Evolutionary conservation across 2,329 filamentous ascomycete species (phyloP).

Genomic region (Exserohilum rostratum): DNA sequence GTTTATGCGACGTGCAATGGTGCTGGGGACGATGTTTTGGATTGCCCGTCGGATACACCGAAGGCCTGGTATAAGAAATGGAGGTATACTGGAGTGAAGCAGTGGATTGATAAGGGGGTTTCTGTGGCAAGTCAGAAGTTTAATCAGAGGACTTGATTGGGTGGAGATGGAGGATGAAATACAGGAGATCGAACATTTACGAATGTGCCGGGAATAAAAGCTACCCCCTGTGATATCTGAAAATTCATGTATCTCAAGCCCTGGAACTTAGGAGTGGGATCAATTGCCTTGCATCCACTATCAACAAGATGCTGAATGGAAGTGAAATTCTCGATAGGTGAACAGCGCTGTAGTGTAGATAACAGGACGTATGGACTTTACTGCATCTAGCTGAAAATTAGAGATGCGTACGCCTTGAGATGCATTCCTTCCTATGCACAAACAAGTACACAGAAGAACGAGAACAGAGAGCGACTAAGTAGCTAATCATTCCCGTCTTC

Average conservation of each 20-base stretch:
- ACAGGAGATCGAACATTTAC: not conserved
- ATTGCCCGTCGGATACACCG: conserved; percentile 37
- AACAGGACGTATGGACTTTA: too few relatives aligned
- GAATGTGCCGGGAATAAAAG: not conserved
- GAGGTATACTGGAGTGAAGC: conserved; percentile 47
- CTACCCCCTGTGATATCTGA: not conserved
- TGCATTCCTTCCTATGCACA: too few relatives aligned
- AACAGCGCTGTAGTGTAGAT: not conserved
- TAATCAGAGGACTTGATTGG: not conserved
- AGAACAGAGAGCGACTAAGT: too few relatives aligned
- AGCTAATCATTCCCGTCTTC: too few relatives aligned
- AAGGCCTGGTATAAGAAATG: conserved; percentile 57
- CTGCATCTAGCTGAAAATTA: too few relatives aligned
- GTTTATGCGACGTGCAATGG: conserved; percentile 61
- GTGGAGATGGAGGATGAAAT: not conserved
- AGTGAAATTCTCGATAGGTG: not conserved
- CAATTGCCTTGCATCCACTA: not conserved
- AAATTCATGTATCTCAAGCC: not conserved
- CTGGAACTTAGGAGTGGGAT: not conserved
- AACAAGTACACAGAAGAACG: too few relatives aligned
- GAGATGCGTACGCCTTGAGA: too few relatives aligned
- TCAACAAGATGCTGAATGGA: not conserved
- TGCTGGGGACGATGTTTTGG: conserved; percentile 23
- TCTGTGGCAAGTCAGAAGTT: not conserved
- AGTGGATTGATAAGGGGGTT: conserved; percentile 6